Evolutionary conservation across 495 filamentous ascomycete genomes (phyloP), one percentile per base, ranked within the genome.

Genomic region (Penicillium waksmanii): DNA sequence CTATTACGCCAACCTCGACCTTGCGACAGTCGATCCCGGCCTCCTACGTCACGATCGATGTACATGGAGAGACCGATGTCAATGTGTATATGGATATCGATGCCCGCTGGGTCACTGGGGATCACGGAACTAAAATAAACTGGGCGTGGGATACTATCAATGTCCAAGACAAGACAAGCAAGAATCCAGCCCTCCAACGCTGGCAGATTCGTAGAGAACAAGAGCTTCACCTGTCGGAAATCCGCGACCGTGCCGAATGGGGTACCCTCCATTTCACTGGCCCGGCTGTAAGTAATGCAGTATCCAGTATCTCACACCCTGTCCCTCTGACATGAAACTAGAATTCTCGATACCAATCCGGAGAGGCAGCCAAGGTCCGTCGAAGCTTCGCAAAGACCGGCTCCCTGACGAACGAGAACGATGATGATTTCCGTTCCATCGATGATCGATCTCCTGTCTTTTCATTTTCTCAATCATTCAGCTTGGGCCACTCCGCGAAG

Each of bases 1-100:
- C 94, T 5, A 91, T 98, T 47, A 98, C 94, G 0, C 92, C 93
- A 3, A 91, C 91, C 4, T 97, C 93, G 55, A 96, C 92, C 53
- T 77, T 96, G 60, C 85, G 93, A 64, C 94, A 98, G 80, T 88
- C 91, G 27, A 87, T 98, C 40, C 94, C 94, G 27, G 94, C 93
- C 13, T 88, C 88, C 40, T 98, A 98, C 67, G 56, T 97, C 43
- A 89, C 86, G 9, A 82, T 96, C 35, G 74, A 88, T 66, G 91
- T 90, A 19, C 80, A 85, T 57, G 92, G 91, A 35, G 79, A 77
- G 53, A 84, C 88, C 51, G 83, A 87, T 62, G 78, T 97, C n/a
- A 85, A 89, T 68, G 74, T 98, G 33, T 97, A 96, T 63, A 78
- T 96, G 54, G 94, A 98, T 68, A 62, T 95, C 27, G 93, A 97